Conservation (phyloP, 345 rosid species). For the Carallia pectinifolia region DNA sequence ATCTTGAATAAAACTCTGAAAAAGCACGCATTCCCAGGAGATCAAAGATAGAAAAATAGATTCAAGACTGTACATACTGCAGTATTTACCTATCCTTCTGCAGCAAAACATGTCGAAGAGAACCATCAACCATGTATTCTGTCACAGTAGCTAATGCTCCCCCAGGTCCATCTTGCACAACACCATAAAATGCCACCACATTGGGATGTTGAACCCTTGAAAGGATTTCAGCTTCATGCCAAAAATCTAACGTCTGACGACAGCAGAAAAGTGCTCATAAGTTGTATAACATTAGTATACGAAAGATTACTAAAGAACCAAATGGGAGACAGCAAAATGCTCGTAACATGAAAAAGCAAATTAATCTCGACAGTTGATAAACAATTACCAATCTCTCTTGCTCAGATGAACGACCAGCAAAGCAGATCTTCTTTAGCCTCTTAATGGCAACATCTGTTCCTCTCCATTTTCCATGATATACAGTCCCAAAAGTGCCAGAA, state of each 20-base stretch:
- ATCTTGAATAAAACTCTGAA: no score
- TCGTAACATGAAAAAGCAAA: background rate
- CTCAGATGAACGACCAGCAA: conserved; percentile 88
- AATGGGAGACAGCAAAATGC: no score
- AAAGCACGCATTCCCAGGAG: background rate
- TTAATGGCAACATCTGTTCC: conserved; percentile 98
- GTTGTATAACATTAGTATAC: background rate
- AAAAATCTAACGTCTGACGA: conserved; percentile 67
- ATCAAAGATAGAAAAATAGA: conserved; percentile 16
- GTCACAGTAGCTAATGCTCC: conserved; percentile 84
- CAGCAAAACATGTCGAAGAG: conserved; percentile 87
- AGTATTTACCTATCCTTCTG: conserved; percentile 72
- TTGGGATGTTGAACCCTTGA: conserved; percentile 95
- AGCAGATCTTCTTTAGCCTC: conserved; percentile 89
- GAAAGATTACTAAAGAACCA: background rate
- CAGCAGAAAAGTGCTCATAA: conserved; percentile 1
- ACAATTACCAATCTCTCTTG: conserved; percentile 82
- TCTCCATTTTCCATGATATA: conserved; percentile 99
- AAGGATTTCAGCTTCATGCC: conserved; percentile 93
- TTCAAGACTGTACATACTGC: conserved; percentile 12
- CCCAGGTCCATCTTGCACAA: conserved; percentile 87
- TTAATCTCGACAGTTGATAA: conserved; percentile 3
- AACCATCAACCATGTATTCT: conserved; percentile 94
- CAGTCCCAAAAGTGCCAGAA: conserved; percentile 97
- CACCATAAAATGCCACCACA: conserved; percentile 96